A percentile compares a stretch with the other conserved stretches of the same genome.
phyloP scores from a whole-genome alignment of 345 rosid species.

The Aquilaria sinensis region DNA sequence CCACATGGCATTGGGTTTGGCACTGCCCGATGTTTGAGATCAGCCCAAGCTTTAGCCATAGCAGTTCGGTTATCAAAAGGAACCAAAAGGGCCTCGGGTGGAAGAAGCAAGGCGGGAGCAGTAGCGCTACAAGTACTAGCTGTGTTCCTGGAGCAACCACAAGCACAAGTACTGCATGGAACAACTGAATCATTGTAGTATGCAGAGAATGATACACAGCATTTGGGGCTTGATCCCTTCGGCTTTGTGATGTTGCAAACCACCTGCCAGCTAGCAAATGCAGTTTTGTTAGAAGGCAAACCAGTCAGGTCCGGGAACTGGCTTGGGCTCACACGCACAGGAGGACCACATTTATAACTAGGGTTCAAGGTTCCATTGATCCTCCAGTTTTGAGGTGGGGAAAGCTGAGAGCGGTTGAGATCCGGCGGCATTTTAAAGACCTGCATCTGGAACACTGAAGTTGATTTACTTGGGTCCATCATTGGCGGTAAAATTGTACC shows the following conservation, averaged over 20 bases:
- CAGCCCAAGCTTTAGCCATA: constrained; percentile 63
- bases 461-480: constrained; percentile 82
- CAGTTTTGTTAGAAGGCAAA: constrained; percentile 51
- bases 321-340: constrained; percentile 75
- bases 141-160: constrained; percentile 65
- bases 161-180: constrained; percentile 86
- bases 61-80: constrained; percentile 81
- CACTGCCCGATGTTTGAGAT: constrained; percentile 40
- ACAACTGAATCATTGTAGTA: constrained; percentile 82
- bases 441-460: constrained; percentile 75
- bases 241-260: constrained; percentile 90
- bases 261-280: constrained; percentile 90
- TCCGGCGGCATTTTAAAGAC: constrained; percentile 91
- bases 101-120: constrained; percentile 71
- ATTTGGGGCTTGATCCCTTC: constrained; percentile 55
- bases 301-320: constrained; percentile 70
- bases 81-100: constrained; percentile 71
- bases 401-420: constrained; percentile 59
- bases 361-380: constrained; percentile 84
- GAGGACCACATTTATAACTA: constrained; percentile 76
- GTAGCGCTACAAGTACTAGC: constrained; percentile 58
- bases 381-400: constrained; percentile 82
- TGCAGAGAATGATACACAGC: constrained; percentile 92
- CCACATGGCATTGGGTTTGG: constrained; percentile 85
- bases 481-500: constrained; percentile 77